Evolutionary conservation across 345 rosid genomes (phyloP).

Genomic region (Aethionema arabicum): DNA sequence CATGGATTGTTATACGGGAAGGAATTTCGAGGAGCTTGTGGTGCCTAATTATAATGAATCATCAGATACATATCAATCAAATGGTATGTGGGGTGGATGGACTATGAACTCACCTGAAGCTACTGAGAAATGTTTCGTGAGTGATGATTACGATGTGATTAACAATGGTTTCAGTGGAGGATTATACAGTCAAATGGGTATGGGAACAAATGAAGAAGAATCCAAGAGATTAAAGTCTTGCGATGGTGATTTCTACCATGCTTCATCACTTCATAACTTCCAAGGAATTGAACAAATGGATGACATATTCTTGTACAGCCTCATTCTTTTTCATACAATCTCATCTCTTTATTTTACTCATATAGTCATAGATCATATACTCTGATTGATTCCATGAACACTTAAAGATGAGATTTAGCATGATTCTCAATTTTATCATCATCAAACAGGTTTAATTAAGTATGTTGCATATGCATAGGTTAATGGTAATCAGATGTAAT

Average conservation of each 20-base stretch:
- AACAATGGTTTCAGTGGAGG: constrained; percentile 21
- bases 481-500: constrained; percentile 26
- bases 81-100: constrained; percentile 40
- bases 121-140: constrained; percentile 30
- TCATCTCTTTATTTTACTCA: no score
- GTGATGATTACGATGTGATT: constrained; percentile 18
- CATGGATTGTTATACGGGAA: constrained; percentile 36
- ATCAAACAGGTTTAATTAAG: constrained; percentile 1
- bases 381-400: no score
- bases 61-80: constrained; percentile 34
- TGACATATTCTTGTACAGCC: constrained; percentile 72
- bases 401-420: no score
- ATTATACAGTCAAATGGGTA: constrained; percentile 33
- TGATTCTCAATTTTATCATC: not conserved
- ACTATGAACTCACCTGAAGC: constrained; percentile 33
- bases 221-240: constrained; percentile 29
- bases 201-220: constrained; percentile 32
- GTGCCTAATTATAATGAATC: constrained; percentile 35
- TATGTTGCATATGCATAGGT: constrained; percentile 7
- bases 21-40: constrained; percentile 28
- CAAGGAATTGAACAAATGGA: constrained; percentile 58
- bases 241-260: constrained; percentile 18
- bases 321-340: constrained; percentile 7
- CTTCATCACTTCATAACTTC: constrained; percentile 43
- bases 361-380: no score